Base-by-base conservation (phyloP, 441 rosid genomes). In the Pelargonium fulgidum region DNA sequence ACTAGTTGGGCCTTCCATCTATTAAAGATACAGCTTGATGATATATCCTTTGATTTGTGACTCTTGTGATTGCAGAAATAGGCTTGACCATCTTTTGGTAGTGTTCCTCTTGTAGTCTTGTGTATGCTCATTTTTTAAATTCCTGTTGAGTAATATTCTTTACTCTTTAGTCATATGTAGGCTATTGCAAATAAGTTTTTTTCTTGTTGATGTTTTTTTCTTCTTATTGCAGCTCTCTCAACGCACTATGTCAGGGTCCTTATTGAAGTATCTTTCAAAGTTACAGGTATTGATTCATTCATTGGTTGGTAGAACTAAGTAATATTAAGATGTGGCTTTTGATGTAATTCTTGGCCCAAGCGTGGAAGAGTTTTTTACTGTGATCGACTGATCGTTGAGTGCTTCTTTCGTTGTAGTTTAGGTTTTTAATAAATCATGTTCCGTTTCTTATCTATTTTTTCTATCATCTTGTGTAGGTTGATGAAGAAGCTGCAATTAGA, bases 401-500 rank as follows among this genome's bases (percentile, higher is more conserved):
- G 26, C 48, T 56, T 41, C 42, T 24, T 69, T 54, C 20, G 41
- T 58, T 58, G 17, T 39, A 36, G 33, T 13, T 69, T 66, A 58
- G 67, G 26, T 17, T 72, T 58, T 45, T 65, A 7, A 14, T 67
- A 22, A 59, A 59, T 22, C n/a, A 59, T 59, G n/a, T 59, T 44
- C 67, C 62, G 11, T 63, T 33, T 19, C 48, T 36, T 12, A 20
- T 68, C 17, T 58, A 65, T 65, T 59, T 71, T 33, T 36, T 29
- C 29, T 76, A 24, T 70, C 39, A 64, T 68, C 24, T 63, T 64
- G 70, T 45, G 74, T 77, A 95, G 99, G 97, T 92, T 79, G 99
- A 95, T 82, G 99, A 95, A 82, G 99, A 95, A 79, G 89, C 99
- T 70, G 98, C 98, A 63, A 95, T 95, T 70, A 88, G 97, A 85